These are phyloP conservation scores for Teunomyces atbi DNA, from an alignment of 805 yeast genomes.

Conservation along the genomic window DNA sequence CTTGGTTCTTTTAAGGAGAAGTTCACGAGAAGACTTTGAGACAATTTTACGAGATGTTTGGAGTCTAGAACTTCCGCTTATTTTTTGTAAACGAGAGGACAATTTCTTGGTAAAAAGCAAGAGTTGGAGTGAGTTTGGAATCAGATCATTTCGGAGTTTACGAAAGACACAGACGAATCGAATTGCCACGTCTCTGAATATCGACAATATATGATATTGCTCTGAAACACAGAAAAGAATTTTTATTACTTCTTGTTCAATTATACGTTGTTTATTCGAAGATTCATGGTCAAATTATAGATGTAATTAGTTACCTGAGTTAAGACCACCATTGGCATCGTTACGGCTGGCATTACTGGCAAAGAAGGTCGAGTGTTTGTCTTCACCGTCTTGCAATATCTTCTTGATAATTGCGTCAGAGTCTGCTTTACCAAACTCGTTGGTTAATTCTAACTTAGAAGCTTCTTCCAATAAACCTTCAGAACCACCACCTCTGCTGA, in stretches of 20 bases:
- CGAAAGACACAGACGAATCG: not conserved
- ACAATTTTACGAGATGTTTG: slow-evolving; percentile 26
- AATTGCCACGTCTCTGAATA: not conserved
- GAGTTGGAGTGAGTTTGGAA: slow-evolving; percentile 6
- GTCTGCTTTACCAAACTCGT: slow-evolving; percentile 64
- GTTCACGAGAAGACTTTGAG: slow-evolving; percentile 20
- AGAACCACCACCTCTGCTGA: slow-evolving; percentile 61
- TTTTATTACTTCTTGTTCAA: too few species aligned
- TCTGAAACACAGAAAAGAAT: too few species aligned
- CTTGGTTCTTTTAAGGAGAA: slow-evolving; percentile 7
- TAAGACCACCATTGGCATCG: slow-evolving; percentile 42
- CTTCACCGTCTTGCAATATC: slow-evolving; percentile 60
- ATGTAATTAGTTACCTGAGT: slow-evolving; percentile 15
- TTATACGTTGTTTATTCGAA: too few species aligned
- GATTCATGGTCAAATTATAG: too few species aligned
- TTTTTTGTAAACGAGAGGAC: not conserved
- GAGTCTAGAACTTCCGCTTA: slow-evolving; percentile 28
- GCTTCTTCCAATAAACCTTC: slow-evolving; percentile 75
- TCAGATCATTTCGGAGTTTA: slow-evolving; percentile 3
- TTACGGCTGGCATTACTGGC: slow-evolving; percentile 33
- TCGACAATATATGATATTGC: too few species aligned
- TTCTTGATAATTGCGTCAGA: slow-evolving; percentile 56
- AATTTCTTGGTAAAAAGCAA: slow-evolving; percentile 9
- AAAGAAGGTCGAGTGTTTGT: slow-evolving; percentile 36
- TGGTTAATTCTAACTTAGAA: slow-evolving; percentile 58